Evolutionary conservation across 2,329 filamentous ascomycete genomes (phyloP).

Genomic region (Diplodia scrobiculata): DNA sequence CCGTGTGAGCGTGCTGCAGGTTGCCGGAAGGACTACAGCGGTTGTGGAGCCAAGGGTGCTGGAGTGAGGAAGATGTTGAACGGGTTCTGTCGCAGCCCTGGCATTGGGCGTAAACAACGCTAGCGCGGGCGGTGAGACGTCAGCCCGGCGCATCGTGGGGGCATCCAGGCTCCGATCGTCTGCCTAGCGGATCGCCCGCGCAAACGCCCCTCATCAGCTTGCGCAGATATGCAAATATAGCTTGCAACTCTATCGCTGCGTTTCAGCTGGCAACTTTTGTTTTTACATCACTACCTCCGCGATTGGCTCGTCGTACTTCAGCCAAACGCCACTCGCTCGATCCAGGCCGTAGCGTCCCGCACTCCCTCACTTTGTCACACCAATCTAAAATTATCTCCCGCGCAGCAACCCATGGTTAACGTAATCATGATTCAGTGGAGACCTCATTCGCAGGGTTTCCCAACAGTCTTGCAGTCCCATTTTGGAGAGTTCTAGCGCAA

Average conservation of each 20-base stretch:
- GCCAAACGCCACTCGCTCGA: neutral
- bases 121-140: conserved; percentile 24
- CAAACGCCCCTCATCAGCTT: neutral
- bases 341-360: neutral
- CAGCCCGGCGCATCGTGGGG: conserved; percentile 18
- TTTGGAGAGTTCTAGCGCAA: too few relatives aligned
- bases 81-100: conserved; percentile 5
- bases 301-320: neutral
- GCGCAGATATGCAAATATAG: neutral
- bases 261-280: neutral
- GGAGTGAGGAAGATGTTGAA: conserved; percentile 19
- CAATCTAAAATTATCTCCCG: neutral
- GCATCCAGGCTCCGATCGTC: conserved; percentile 12
- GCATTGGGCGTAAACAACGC: conserved; percentile 29
- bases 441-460: neutral
- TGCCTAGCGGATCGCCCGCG: neutral
- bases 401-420: neutral
- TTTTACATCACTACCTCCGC: neutral
- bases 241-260: neutral
- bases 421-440: neutral
- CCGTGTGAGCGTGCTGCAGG: neutral
- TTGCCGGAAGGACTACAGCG: conserved; percentile 11
- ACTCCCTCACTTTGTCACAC: neutral
- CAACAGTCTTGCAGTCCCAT: neutral
- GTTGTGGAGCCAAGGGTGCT: conserved; percentile 17